Percentiles rank a stretch among this genome's conserved stretches.
phyloP scores from a whole-genome alignment of 2,329 filamentous ascomycete species.

The Penicillium sp. region DNA sequence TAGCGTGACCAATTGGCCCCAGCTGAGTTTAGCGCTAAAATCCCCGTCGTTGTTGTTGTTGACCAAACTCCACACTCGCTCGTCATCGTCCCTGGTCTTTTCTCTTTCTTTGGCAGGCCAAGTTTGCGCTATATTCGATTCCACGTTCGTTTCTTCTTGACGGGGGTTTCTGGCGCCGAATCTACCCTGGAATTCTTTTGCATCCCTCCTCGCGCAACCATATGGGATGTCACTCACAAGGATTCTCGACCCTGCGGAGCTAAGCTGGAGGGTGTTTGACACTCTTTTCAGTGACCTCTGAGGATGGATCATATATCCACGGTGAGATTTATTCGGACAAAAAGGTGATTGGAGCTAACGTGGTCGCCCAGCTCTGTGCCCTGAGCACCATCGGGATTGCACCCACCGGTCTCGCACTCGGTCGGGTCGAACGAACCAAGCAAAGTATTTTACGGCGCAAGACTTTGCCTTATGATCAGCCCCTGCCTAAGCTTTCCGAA shows the following conservation, averaged over 20 bases:
- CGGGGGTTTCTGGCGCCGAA: background rate
- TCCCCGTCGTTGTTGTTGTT: slow-evolving; percentile 21
- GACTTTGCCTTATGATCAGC: slow-evolving; percentile 20
- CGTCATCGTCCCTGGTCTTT: slow-evolving; percentile 6
- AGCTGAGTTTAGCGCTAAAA: slow-evolving; percentile 17
- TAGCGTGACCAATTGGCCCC: slow-evolving; percentile 19
- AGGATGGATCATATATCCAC: slow-evolving; percentile 45
- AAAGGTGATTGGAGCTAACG: slow-evolving; percentile 8
- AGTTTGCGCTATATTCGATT: background rate
- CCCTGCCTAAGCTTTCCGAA: background rate
- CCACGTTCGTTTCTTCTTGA: slow-evolving; percentile 3
- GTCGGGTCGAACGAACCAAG: slow-evolving; percentile 48
- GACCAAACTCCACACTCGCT: slow-evolving; percentile 12
- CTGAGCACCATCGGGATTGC: slow-evolving; percentile 63
- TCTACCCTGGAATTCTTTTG: slow-evolving; percentile 12
- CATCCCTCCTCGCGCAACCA: slow-evolving; percentile 15
- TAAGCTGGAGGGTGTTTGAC: slow-evolving; percentile 34
- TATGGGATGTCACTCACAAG: slow-evolving; percentile 36
- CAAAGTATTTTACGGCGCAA: slow-evolving; percentile 28
- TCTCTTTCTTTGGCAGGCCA: background rate
- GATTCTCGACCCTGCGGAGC: slow-evolving; percentile 32
- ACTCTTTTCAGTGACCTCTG: slow-evolving; percentile 30
- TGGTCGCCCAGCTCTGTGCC: slow-evolving; percentile 56
- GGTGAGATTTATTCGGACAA: slow-evolving; percentile 24
- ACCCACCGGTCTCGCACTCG: slow-evolving; percentile 59